A percentile compares a stretch with the other conserved stretches of the same genome.
Conservation (phyloP, 345 rosid genomes). For the Sisymbrium altissimum region DNA sequence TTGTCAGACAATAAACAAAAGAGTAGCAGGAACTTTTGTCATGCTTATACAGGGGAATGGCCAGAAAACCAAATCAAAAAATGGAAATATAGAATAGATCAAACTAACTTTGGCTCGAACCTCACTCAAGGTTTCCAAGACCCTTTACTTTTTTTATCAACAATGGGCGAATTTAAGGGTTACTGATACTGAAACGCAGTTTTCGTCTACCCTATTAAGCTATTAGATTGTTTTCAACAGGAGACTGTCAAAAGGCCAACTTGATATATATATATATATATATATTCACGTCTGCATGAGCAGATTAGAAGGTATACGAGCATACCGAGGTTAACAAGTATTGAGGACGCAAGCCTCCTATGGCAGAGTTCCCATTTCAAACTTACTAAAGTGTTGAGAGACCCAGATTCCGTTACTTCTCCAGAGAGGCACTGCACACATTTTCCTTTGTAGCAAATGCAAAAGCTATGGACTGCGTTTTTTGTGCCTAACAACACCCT, state of each 20-base stretch:
- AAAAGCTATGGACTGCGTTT: conserved; percentile 31
- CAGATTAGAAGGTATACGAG: conserved; percentile 14
- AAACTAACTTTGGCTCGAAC: conserved; percentile 3
- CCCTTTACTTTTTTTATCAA: neutral
- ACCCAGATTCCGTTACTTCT: conserved; percentile 50
- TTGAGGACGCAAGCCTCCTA: conserved; percentile 54
- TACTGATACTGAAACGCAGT: conserved; percentile 9
- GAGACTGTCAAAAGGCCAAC: conserved; percentile 3
- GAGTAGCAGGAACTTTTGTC: neutral
- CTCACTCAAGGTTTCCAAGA: conserved; percentile 5
- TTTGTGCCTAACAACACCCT: conserved; percentile 32
- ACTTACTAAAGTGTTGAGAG: conserved; percentile 39
- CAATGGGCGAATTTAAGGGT: neutral
- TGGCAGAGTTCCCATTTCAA: conserved; percentile 68
- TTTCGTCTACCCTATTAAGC: conserved; percentile 3
- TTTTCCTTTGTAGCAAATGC: conserved; percentile 59
- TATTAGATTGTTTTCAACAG: conserved; percentile 1
- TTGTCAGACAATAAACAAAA: neutral
- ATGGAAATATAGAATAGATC: conserved; percentile 11
- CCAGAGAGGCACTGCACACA: conserved; percentile 54
- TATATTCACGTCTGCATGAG: neutral
- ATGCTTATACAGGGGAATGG: conserved; percentile 2
- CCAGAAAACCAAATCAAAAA: conserved; percentile 7
- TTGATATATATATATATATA: conserved; percentile 28
- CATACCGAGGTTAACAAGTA: conserved; percentile 67